A percentile compares a stretch with the other conserved stretches of the same genome.
phyloP scores from a whole-genome alignment of 176 grass and related monocot genomes.

The sorghum (Sorghum bicolor) region DNA sequence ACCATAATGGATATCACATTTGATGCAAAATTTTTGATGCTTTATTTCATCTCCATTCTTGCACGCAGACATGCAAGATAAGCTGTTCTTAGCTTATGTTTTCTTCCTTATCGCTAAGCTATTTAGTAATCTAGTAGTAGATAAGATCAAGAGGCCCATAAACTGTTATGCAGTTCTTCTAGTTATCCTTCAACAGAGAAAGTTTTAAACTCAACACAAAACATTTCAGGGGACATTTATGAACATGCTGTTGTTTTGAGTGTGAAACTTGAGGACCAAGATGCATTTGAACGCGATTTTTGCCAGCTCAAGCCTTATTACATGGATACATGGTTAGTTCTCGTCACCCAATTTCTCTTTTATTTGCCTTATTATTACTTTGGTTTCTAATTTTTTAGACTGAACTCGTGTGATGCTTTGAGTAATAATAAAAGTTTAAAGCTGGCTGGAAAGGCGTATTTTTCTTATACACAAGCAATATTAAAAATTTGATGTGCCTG shows the following conservation, averaged over 20 bases:
- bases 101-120: neutral
- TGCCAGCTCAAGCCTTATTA: slow-evolving; percentile 96
- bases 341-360: neutral
- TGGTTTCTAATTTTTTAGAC: neutral
- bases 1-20: neutral
- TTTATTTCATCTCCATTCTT: neutral
- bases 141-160: neutral
- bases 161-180: neutral
- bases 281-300: slow-evolving; percentile 96
- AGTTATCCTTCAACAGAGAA: slow-evolving; percentile 3
- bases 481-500: neutral
- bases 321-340: slow-evolving; percentile 73
- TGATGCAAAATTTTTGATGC: neutral
- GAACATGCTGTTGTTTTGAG: slow-evolving; percentile 90
- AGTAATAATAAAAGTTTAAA: neutral
- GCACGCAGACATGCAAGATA: neutral
- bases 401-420: neutral
- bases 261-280: slow-evolving; percentile 95
- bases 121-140: neutral
- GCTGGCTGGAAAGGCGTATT: neutral
- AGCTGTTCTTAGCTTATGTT: neutral
- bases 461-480: neutral
- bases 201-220: neutral
- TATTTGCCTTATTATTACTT: neutral
- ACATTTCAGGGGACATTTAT: slow-evolving; percentile 82